Evolutionary conservation across 2,329 filamentous ascomycete genomes (phyloP), one percentile per base, ranked within the genome.

Genomic region (Claviceps sp.): DNA sequence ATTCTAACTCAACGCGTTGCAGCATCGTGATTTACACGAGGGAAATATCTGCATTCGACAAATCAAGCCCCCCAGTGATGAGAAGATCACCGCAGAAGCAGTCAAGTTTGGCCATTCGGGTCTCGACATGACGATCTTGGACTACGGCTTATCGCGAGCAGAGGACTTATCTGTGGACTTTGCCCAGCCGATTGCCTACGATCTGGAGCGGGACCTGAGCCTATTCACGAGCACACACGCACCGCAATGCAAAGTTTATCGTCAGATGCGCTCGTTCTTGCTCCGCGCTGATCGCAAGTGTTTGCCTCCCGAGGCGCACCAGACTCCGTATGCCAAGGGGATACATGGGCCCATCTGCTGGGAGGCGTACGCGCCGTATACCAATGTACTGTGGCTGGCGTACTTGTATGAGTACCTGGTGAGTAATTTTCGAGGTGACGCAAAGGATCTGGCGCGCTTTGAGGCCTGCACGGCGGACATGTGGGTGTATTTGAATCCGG

Each of bases 1-100:
- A 2, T 19, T 14, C 60, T 61, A 52, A 61, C 51, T 7, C 3
- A 7, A 34, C 3, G 19, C 41, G 14, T 24, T 24, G 5, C 55
- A 82, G 78, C 81, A 84, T 58, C 77, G 81, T 5, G 81, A 84
- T 58, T 68, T 84, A 4, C 81, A 84, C 57, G 80, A 84, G 56
- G 80, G 80, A 4, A 84, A 84, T 56, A 64, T 84, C 16, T 84
- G 81, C 56, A 71, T 84, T 47, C 71, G 73, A 3, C 72, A 70
- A 50, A 64, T 68, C 1, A 61, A 66, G 2, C 58, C 69, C 2
- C 59, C 70, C 0, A 60, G 60, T 8, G 58, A 65, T 2, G 64
- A 62, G 38, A 62, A 63, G 4, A 56, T 16, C 5, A 13, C 64
- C 44, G 59, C 59, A 14, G 61, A 64, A 3, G 56, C 50, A 0